Evolutionary conservation across 2,329 filamentous ascomycete genomes (phyloP), one percentile per base, ranked within the genome.

Genomic region (Trichoderma atroviride): DNA sequence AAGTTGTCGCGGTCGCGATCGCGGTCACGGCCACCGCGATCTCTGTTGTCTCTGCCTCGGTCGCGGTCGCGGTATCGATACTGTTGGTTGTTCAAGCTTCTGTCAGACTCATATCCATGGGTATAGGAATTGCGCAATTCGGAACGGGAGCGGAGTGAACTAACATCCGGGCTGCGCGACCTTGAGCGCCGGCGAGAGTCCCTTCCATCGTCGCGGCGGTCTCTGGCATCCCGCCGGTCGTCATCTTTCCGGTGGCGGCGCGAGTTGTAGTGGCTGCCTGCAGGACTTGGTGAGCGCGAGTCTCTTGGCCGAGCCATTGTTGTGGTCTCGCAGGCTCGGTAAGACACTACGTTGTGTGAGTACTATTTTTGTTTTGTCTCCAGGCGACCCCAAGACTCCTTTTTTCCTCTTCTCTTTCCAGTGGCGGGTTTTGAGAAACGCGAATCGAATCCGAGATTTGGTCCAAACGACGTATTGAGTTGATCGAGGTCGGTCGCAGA

Each of bases 231-330:
- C 79, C 80, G 87, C 79, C 88, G 88, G 75, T 82, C 83, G 79
- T 87, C 86, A 81, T 87, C 85, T 81, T 89, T 87, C 76, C 86
- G 86, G 77, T 82, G 88, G 83, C 88, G 91, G 83, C 89, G 90
- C 78, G 89, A 88, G 81, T 89, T 89, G 81, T 88, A 86, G 79
- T 92, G 90, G 86, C 91, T 93, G 89, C 91, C 92, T 94, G 91
- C 89, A 90, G 91, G 91, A 89, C 91, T 93, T 92, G 92, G 92
- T 94, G 92, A 95, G 92, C 92, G 87, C 83, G 87, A 87, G 84
- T 87, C 86, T 86, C 84, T 88, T 82, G 83, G 86, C 82, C 86
- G 87, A 87, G 86, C 86, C 87, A 89, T 89, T 73, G 73, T 79
- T 77, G 76, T 76, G 77, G 77, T 79, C 78, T 80, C 78, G 78